A percentile compares a stretch with the other conserved stretches of the same genome.
Evolutionary conservation across 176 grass and related monocot genomes (phyloP).

Genomic region (Oryza meyeriana): DNA sequence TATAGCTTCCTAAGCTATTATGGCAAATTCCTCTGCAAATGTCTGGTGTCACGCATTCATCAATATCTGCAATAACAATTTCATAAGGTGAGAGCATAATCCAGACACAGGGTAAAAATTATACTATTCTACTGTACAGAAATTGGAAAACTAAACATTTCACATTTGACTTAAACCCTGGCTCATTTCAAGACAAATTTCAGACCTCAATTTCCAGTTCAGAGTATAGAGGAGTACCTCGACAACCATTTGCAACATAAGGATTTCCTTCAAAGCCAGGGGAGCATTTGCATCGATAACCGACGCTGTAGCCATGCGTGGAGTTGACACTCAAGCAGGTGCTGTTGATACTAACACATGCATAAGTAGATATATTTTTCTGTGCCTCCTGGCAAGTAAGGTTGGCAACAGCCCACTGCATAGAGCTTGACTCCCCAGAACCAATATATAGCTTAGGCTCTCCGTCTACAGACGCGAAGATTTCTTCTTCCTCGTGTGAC

Average conservation of each 20-base stretch:
- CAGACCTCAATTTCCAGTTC: too few relatives aligned
- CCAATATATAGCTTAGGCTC: too few relatives aligned
- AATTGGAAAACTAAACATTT: too few relatives aligned
- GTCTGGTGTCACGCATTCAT: neutral
- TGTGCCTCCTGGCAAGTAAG: neutral
- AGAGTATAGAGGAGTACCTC: neutral
- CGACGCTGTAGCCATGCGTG: neutral
- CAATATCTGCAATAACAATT: constrained; percentile 8
- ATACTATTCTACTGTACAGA: too few relatives aligned
- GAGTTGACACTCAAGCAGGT: neutral
- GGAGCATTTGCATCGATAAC: neutral
- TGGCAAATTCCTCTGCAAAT: neutral
- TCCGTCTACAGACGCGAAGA: too few relatives aligned
- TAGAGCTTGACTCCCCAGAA: too few relatives aligned
- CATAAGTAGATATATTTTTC: neutral
- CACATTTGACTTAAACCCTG: too few relatives aligned
- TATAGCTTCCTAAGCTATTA: neutral
- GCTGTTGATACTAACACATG: constrained; percentile 19
- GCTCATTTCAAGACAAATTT: too few relatives aligned
- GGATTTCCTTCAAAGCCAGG: neutral
- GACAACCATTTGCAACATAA: neutral
- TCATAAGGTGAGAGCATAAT: too few relatives aligned
- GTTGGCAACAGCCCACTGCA: constrained; percentile 13
- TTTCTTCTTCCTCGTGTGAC: too few relatives aligned
- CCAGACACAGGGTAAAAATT: too few relatives aligned